Base-by-base conservation (phyloP, 2,329 filamentous ascomycete genomes). In the Trichoderma harzianum region DNA sequence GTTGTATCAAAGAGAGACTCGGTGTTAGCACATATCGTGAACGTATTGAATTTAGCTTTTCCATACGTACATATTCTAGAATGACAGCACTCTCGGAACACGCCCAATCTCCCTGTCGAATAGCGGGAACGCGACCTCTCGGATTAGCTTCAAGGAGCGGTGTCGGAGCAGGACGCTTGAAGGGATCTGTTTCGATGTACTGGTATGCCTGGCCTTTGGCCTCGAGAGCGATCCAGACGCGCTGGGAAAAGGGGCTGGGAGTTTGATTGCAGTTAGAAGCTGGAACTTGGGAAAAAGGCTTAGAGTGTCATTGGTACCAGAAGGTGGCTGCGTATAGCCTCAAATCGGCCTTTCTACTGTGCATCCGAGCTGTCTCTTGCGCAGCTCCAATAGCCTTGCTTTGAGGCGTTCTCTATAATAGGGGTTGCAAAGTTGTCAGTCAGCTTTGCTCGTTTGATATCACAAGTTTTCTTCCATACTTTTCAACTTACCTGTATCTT, bases 201-300 rank as follows among this genome's bases (percentile, higher is more conserved):
- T 97, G 93, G 78, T 97, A 97, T 47, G 88, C 84, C 10, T 96
- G 86, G 21, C 89, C 87, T 79, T 96, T 96, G 76, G 90, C 85
- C 80, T 97, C 93, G 43, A 97, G 86, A 1, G 93, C 92, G 74
- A 97, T 96, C 94, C 94, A 97, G 30, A 96, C 92, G 21, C 93
- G 89, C 79, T 97, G 93, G 1, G 94, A 93, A 78, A 95, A 96
- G 30, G 93, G 93, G 78, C 92, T 93, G 58, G 69, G 39, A 68
- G 69, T 75, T 55, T 32, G 28, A 21, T 3, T 30, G 4, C 6
- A 10, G 57, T 65, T 36, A 39, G 60, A 43, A 39, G 3, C 3
- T n/a, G 28, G 3, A 21, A 16, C 7, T 6, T 16, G 21, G 7
- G n/a, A 26, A 39, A 8, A 51, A 6, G n/a, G 24, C n/a, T 14